Percentiles rank a stretch among this genome's conserved stretches.
Evolutionary conservation across 2,329 filamentous ascomycete genomes (phyloP).

Genomic region (Drechslera avenae): DNA sequence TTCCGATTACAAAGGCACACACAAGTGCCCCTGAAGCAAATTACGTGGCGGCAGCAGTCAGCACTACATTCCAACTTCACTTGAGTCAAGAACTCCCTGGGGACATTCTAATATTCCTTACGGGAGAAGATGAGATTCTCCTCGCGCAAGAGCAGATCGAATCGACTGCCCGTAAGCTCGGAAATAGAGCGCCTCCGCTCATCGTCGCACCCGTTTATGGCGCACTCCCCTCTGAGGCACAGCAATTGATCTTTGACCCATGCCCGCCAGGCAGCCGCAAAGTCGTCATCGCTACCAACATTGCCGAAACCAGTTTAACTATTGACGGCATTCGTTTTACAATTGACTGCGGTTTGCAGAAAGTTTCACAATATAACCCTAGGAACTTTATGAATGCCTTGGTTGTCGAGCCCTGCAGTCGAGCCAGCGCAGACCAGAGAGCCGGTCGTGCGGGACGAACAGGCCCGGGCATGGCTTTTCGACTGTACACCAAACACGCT

Average conservation of each 20-base stretch:
- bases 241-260: slow-evolving; percentile 92
- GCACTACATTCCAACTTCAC: slow-evolving; percentile 94
- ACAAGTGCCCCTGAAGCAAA: slow-evolving; percentile 78
- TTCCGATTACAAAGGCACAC: not conserved
- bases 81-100: slow-evolving; percentile 72
- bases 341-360: slow-evolving; percentile 93
- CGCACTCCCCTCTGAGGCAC: slow-evolving; percentile 86
- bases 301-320: slow-evolving; percentile 93
- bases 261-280: slow-evolving; percentile 85
- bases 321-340: slow-evolving; percentile 97
- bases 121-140: slow-evolving; percentile 95
- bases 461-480: slow-evolving; percentile 88
- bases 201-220: slow-evolving; percentile 94
- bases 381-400: slow-evolving; percentile 91
- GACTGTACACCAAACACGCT: slow-evolving; percentile 90
- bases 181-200: slow-evolving; percentile 81
- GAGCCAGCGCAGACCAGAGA: slow-evolving; percentile 90
- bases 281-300: slow-evolving; percentile 93
- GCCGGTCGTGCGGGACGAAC: slow-evolving; percentile 92
- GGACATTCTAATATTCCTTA: slow-evolving; percentile 93
- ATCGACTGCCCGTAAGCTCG: slow-evolving; percentile 85
- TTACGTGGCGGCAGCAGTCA: slow-evolving; percentile 88
- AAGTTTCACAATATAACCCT: slow-evolving; percentile 82
- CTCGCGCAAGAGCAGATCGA: slow-evolving; percentile 81
- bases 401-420: slow-evolving; percentile 86